Evolutionary conservation across 257 asterid genomes (phyloP).

Genomic region (Solanum piurae): DNA sequence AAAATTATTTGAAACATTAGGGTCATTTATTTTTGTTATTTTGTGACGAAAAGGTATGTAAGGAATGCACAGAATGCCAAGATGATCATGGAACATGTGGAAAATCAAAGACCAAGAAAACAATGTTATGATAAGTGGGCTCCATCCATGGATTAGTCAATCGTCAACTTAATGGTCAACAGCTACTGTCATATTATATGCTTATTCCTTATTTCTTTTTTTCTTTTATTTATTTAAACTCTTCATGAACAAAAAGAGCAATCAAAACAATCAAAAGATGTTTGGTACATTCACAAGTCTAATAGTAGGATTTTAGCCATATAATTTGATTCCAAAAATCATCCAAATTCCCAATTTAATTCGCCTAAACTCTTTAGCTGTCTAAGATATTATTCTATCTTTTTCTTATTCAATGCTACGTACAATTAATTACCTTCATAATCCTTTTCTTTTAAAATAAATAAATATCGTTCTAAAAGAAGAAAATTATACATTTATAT

Average conservation of each 20-base stretch:
- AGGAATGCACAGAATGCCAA: conserved; percentile 3
- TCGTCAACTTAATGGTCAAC: background rate
- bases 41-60: background rate
- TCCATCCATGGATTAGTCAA: background rate
- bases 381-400: background rate
- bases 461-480: background rate
- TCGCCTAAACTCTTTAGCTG: background rate
- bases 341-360: background rate
- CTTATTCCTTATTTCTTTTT: background rate
- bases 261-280: background rate
- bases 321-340: background rate
- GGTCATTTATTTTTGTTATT: background rate
- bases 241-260: background rate
- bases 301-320: background rate
- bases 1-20: background rate
- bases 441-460: background rate
- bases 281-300: background rate
- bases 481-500: background rate
- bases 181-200: background rate
- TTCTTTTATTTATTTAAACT: background rate
- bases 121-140: background rate
- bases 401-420: background rate
- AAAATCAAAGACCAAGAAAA: background rate
- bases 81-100: conserved; percentile 3
- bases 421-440: background rate